Conservation (phyloP, 345 rosid species). For the Mallotus nudiflorus region DNA sequence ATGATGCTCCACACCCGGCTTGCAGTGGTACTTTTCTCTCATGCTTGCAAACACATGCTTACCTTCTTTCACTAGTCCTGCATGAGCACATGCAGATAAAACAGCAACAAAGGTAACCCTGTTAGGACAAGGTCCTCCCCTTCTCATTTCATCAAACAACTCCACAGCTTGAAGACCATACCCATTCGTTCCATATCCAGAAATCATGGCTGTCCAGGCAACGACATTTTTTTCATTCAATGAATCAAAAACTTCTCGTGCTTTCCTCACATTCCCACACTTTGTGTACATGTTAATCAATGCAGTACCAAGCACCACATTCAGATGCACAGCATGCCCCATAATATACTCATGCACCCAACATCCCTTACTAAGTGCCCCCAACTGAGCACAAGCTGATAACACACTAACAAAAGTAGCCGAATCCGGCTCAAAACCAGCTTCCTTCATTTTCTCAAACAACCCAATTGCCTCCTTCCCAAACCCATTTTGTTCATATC, state of each 20-base stretch:
- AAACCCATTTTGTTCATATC: constrained; percentile 76
- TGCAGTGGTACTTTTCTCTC: constrained; percentile 41
- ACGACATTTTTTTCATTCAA: constrained; percentile 68
- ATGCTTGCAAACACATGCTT: constrained; percentile 50
- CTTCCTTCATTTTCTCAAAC: constrained; percentile 57
- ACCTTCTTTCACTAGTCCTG: constrained; percentile 67
- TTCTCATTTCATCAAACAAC: constrained; percentile 53
- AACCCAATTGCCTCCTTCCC: constrained; percentile 56
- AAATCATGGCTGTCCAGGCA: constrained; percentile 90
- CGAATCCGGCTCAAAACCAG: constrained; percentile 54
- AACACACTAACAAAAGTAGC: constrained; percentile 64
- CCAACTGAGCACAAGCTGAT: constrained; percentile 75
- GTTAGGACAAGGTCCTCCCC: constrained; percentile 49
- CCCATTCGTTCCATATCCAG: constrained; percentile 82
- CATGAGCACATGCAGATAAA: constrained; percentile 82
- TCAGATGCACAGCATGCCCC: constrained; percentile 38
- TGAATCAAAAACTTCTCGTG: constrained; percentile 61
- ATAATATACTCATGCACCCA: constrained; percentile 62
- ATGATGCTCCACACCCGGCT: constrained; percentile 71
- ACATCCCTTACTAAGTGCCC: constrained; percentile 56
- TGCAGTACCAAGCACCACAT: constrained; percentile 72
- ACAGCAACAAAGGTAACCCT: constrained; percentile 71
- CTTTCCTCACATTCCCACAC: constrained; percentile 64
- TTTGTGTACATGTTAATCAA: constrained; percentile 79
- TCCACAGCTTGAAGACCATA: constrained; percentile 58